Percentiles rank a stretch among this genome's conserved stretches.
phyloP scores from a whole-genome alignment of 306 rosid genomes.

The Medicago ruthenica region DNA sequence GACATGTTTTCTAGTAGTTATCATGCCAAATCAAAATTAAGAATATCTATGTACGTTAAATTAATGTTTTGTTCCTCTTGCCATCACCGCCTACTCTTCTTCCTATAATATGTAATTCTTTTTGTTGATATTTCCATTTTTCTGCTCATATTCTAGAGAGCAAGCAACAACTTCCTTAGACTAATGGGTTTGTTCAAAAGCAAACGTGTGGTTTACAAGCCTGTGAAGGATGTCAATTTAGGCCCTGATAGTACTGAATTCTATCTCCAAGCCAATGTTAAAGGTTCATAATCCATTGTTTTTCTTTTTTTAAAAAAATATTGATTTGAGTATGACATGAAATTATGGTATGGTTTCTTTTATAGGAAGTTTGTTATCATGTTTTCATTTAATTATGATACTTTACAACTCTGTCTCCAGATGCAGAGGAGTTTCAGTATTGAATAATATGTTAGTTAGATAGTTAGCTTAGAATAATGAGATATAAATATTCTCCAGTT shows the following conservation, averaged over 20 bases:
- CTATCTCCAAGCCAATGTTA: slow-evolving; percentile 79
- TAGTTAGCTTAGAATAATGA: too few species aligned
- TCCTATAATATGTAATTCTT: background rate
- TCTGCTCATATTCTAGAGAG: background rate
- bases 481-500: too few species aligned
- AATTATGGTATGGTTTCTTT: slow-evolving; percentile 11
- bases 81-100: slow-evolving; percentile 33
- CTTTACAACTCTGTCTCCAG: background rate
- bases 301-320: background rate
- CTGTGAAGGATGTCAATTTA: slow-evolving; percentile 63
- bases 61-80: slow-evolving; percentile 28
- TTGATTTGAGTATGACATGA: slow-evolving; percentile 18
- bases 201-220: slow-evolving; percentile 56
- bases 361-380: background rate
- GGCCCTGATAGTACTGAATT: slow-evolving; percentile 62
- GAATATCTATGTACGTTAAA: slow-evolving; percentile 19
- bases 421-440: too few species aligned
- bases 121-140: slow-evolving; percentile 7
- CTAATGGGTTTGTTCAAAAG: slow-evolving; percentile 62
- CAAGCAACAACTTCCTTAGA: slow-evolving; percentile 1
- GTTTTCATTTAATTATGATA: background rate
- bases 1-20: slow-evolving; percentile 43
- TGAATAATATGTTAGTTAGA: too few species aligned
- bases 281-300: slow-evolving; percentile 54
- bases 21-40: slow-evolving; percentile 11